Conservation (phyloP, 805 yeast genomes). For the Lipomyces orientalis region DNA sequence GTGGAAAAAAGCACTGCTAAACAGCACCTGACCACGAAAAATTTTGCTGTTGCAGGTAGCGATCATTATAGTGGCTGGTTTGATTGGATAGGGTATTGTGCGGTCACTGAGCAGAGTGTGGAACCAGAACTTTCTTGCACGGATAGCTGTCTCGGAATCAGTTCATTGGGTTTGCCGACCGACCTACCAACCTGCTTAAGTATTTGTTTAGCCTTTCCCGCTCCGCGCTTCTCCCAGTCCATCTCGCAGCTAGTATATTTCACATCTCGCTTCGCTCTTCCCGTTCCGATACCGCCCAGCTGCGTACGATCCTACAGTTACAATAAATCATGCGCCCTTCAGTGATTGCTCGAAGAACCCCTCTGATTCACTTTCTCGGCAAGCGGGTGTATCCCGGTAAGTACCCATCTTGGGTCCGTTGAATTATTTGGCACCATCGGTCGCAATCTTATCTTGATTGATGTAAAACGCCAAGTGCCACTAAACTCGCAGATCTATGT, state of each 20-base stretch:
- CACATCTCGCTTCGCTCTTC: background rate
- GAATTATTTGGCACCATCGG: background rate
- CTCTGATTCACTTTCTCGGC: conserved; percentile 85
- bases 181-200: no score
- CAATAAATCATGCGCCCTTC: conserved; percentile 43
- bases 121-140: background rate
- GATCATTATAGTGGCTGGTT: background rate
- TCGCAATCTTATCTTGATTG: background rate
- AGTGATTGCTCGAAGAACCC: conserved; percentile 48
- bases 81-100: background rate
- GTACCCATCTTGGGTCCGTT: conserved; percentile 45
- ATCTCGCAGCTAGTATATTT: no score
- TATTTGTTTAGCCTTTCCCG: no score
- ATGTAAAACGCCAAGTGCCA: background rate
- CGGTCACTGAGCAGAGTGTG: background rate
- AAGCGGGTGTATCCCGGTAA: conserved; percentile 58
- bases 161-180: background rate
- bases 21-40: background rate
- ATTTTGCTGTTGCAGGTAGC: background rate
- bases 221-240: no score
- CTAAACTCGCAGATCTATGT: background rate
- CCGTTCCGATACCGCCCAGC: background rate
- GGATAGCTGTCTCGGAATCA: background rate
- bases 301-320: background rate
- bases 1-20: background rate